Evolutionary conservation across 495 filamentous ascomycete species (phyloP), one percentile per base, ranked within the genome.

Genomic region (Apiosordaria backusii): DNA sequence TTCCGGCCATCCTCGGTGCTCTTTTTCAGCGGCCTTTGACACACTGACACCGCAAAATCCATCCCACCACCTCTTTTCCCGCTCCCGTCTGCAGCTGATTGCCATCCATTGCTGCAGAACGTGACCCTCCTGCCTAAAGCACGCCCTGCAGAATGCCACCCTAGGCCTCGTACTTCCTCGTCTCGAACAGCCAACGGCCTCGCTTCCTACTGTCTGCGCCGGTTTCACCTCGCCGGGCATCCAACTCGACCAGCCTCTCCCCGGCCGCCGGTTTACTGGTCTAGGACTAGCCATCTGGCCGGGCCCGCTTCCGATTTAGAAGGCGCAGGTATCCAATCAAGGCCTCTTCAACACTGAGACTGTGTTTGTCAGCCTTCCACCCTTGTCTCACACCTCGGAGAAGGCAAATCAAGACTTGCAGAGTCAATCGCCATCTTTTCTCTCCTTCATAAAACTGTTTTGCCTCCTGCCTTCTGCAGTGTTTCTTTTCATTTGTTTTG

Each of bases 401-500:
- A 59, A 25, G 57, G 21, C 21, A 27, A 59, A 59, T 24, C 25
- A 25, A 25, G 21, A 7, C 25, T 23, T 59, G n/a, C 22, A 21
- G 53, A 55, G 53, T 55, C 53, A 55, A 7, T 24, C 53, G 35
- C 35, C 35, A 15, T 45, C 22, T 55, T 18, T 55, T 24, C 53
- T 55, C n/a, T 55, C 22, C 16, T 55, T 15, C n/a, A 21, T 60
- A 60, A 60, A 60, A 29, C 35, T 45, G 10, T 45, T 45, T 45
- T 45, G 35, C 19, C 25, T 7, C 22, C 24, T 25, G 57, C 16
- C 21, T 50, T 35, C 40, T 62, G 19, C 59, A 45, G 15, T 66
- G 3, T 61, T 50, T 27, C 22, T 19, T 26, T 57, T 26, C 58
- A 26, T 54, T 15, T 65, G 57, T 27, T 58, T 53, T 40, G 58